Percentiles rank a stretch among this genome's conserved stretches.
Conservation (phyloP, 202 grass and related monocot genomes). For the Digitaria exilis region DNA sequence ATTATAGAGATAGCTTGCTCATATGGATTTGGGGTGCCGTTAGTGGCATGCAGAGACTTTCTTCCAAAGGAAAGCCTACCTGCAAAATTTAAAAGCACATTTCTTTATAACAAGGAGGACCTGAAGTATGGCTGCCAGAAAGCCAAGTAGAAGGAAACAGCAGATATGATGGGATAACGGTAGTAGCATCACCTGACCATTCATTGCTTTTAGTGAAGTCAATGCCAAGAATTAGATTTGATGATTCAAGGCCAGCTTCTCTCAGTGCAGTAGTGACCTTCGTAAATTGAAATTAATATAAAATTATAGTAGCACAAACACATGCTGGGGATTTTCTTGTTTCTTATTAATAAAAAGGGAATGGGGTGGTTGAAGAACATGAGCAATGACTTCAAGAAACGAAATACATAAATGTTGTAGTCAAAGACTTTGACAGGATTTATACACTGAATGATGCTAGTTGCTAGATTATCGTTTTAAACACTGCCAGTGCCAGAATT, state of each 20-base stretch:
- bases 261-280: conserved; percentile 84
- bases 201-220: conserved; percentile 99
- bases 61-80: conserved; percentile 71
- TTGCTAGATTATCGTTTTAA: not conserved
- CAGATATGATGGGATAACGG: not conserved
- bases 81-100: conserved; percentile 35
- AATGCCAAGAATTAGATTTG: conserved; percentile 90
- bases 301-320: conserved; percentile 19
- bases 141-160: conserved; percentile 13
- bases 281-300: conserved; percentile 5
- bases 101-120: conserved; percentile 15
- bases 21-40: conserved; percentile 70
- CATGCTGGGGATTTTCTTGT: not conserved
- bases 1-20: conserved; percentile 99
- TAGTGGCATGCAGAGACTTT: conserved; percentile 86
- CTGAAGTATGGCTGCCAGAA: conserved; percentile 26
- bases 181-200: conserved; percentile 79
- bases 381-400: not conserved
- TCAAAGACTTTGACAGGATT: not conserved
- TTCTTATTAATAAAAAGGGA: not conserved
- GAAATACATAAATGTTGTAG: not conserved
- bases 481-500: not conserved
- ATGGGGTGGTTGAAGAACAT: not conserved
- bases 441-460: not conserved
- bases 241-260: conserved; percentile 94